These are phyloP conservation scores for Aspergillus campestris DNA, from an alignment of 495 filamentous ascomycete species.

Conservation along the genomic window DNA sequence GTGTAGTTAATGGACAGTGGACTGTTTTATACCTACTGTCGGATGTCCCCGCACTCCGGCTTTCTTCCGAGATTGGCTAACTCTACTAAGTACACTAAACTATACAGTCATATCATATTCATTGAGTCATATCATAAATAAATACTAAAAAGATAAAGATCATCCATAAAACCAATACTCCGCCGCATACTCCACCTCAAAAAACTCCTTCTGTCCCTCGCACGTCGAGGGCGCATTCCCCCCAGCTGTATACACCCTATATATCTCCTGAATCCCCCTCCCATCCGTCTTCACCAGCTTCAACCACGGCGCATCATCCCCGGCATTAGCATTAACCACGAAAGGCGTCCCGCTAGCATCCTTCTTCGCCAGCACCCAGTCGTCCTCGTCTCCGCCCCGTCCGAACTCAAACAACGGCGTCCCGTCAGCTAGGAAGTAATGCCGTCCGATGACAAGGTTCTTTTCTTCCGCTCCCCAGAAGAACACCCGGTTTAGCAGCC, in stretches of 20 bases:
- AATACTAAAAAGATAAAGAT: neutral
- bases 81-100: neutral
- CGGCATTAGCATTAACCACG: slow-evolving; percentile 40
- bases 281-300: slow-evolving; percentile 39
- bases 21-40: neutral
- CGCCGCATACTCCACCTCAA: slow-evolving; percentile 55
- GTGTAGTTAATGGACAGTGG: neutral
- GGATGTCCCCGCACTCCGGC: no score
- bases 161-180: slow-evolving; percentile 62
- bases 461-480: slow-evolving; percentile 15
- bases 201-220: slow-evolving; percentile 22
- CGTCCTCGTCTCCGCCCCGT: slow-evolving; percentile 22
- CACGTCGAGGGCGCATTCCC: slow-evolving; percentile 46
- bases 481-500: slow-evolving; percentile 12
- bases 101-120: neutral
- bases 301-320: slow-evolving; percentile 59
- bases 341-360: slow-evolving; percentile 14
- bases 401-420: slow-evolving; percentile 53
- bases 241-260: slow-evolving; percentile 61
- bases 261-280: slow-evolving; percentile 45
- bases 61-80: no score
- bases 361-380: slow-evolving; percentile 35
- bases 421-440: slow-evolving; percentile 50
- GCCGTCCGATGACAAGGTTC: slow-evolving; percentile 45
- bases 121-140: neutral